Evolutionary conservation across 106 monocot genomes (phyloP), one percentile per base, ranked within the genome.

Genomic region (Cymbidium sinense): DNA sequence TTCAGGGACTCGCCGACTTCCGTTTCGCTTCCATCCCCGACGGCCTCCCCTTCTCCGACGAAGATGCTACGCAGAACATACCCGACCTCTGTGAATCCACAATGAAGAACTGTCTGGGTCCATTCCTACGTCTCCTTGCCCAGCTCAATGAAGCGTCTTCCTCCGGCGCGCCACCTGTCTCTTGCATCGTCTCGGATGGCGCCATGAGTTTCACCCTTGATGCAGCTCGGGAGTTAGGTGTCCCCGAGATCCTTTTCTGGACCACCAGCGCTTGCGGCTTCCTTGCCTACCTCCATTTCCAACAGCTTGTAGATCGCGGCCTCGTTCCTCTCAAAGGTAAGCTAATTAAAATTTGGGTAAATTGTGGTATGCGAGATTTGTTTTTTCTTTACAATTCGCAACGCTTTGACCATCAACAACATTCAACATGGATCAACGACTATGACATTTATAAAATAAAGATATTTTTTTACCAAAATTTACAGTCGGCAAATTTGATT

Each of bases 201-300:
- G 23, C 44, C 50, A 75, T 75, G 81, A 75, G 34, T 34, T 81
- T 81, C 31, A 75, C 75, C 11, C 80, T 80, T 8, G 75, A 81
- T 31, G 81, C 81, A 7, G 65, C 75, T 2, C 44, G 34, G 12
- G 75, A 81, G 75, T 34, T 80, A 21, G 74, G 43, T 19, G 62
- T 80, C 27, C 70, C 34, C 0, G 75, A 61, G 27, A 15, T 39
- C 8, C 31, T 34, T 15, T 70, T 75, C 0, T 80, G 80, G 61
- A 71, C 74, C 17, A 34, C 54, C 7, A 80, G 79, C 21, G 79
- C 79, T 12, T 79, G 79, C 36, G 44, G 70, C 73, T 73, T 2
- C 73, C 6, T 79, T 20, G 73, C 55, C 29, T 28, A 58, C 50
- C 15, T 35, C 29, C 28, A 61, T 13, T 73, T 13, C 37, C 31